Percentiles rank a stretch among this genome's conserved stretches.
phyloP scores from a whole-genome alignment of 345 rosid genomes.

The Balakata baccata region DNA sequence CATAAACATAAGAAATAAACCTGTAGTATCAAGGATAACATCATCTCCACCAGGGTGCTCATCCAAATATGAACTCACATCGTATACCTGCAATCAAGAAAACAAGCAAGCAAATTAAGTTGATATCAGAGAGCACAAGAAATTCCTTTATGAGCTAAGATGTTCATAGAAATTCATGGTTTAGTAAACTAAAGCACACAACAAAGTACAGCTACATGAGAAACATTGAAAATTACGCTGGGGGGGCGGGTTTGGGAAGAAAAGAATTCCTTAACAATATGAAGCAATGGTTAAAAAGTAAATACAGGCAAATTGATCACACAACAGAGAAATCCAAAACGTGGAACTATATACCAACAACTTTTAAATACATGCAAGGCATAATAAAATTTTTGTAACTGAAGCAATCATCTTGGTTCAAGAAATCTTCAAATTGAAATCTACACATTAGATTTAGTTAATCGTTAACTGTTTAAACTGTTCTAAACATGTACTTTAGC shows the following conservation, averaged over 20 bases:
- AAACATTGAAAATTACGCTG: not conserved
- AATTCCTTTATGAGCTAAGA: not conserved
- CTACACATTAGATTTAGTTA: no score
- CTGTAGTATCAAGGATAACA: conserved; percentile 64
- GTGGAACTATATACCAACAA: not conserved
- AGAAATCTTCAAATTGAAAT: no score
- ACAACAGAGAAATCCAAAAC: not conserved
- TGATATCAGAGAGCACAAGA: not conserved
- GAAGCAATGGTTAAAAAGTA: not conserved
- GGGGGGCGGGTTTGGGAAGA: no score
- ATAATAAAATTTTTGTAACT: not conserved
- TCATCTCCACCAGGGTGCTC: conserved; percentile 97
- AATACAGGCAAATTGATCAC: no score
- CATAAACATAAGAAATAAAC: conserved; percentile 30
- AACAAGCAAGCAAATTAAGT: not conserved
- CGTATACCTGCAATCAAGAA: conserved; percentile 55
- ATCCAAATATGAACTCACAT: conserved; percentile 74
- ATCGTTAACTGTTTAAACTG: no score
- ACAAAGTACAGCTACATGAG: no score
- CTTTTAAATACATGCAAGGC: no score
- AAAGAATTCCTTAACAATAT: not conserved
- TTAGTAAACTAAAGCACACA: not conserved
- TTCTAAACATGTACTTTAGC: no score
- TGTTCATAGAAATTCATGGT: not conserved
- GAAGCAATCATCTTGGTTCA: not conserved